A percentile compares a stretch with the other conserved stretches of the same genome.
These are phyloP conservation scores for Perkinsus marinus DNA, from an alignment of 169 alveolate genomes.

Conservation along the genomic window DNA sequence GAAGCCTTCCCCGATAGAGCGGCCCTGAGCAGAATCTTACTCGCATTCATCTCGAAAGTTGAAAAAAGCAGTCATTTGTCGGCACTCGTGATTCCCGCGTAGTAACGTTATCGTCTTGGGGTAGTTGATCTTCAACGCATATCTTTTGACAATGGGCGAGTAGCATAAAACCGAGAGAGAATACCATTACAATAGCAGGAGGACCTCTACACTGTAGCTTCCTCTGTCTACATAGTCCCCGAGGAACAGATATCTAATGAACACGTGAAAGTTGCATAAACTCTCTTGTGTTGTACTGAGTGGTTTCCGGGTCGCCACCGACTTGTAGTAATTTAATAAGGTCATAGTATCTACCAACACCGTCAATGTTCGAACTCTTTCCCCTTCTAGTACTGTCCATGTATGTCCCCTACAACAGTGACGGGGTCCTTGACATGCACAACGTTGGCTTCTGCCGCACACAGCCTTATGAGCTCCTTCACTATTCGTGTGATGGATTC, in stretches of 20 bases:
- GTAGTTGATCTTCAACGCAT: constrained; percentile 24
- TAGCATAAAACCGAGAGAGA: neutral
- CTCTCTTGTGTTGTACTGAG: constrained; percentile 23
- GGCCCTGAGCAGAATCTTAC: too few relatives aligned
- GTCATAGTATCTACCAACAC: constrained; percentile 25
- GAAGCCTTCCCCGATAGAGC: too few relatives aligned
- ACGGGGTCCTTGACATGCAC: constrained; percentile 44
- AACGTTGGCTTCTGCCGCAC: constrained; percentile 68
- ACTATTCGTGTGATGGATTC: neutral
- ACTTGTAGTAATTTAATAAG: constrained; percentile 58
- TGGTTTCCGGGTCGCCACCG: constrained; percentile 58
- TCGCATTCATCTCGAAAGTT: constrained; percentile 90
- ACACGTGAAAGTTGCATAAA: neutral
- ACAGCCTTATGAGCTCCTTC: constrained; percentile 11
- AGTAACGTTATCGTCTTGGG: constrained; percentile 71
- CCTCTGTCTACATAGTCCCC: constrained; percentile 97
- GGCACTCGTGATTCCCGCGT: constrained; percentile 94
- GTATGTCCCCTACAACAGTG: constrained; percentile 86
- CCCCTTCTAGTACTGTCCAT: constrained; percentile 75
- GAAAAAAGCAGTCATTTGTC: constrained; percentile 90
- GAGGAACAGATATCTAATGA: constrained; percentile 70
- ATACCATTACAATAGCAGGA: constrained; percentile 55
- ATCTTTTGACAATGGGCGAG: neutral
- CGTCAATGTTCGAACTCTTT: neutral
- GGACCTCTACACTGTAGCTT: constrained; percentile 75